phyloP scores from a whole-genome alignment of 2,329 filamentous ascomycete species.

The Epichloe baconii region DNA sequence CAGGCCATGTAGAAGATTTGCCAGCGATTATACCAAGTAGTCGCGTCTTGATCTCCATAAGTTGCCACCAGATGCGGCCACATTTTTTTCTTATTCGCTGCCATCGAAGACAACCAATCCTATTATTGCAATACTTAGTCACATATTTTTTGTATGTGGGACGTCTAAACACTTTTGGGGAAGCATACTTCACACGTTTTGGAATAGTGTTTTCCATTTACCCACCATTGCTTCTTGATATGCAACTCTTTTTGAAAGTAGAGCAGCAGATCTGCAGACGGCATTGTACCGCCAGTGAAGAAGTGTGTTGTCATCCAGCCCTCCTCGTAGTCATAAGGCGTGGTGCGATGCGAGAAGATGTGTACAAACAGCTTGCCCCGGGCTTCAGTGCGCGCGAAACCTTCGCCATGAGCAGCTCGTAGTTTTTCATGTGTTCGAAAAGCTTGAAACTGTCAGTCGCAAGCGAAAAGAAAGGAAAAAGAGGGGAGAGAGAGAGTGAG shows the following conservation, averaged over 20 bases:
- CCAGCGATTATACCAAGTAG: slow-evolving; percentile 57
- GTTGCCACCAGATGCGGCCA: slow-evolving; percentile 53
- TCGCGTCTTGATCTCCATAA: slow-evolving; percentile 46
- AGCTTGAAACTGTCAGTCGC: slow-evolving; percentile 27
- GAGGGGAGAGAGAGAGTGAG: too few species aligned
- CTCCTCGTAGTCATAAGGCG: slow-evolving; percentile 56
- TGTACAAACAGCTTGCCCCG: slow-evolving; percentile 57
- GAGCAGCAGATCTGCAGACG: slow-evolving; percentile 49
- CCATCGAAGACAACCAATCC: slow-evolving; percentile 52
- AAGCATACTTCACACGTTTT: slow-evolving; percentile 50
- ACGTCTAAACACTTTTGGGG: background rate
- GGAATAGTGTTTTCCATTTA: slow-evolving; percentile 54
- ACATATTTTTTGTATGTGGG: background rate
- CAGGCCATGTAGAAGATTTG: slow-evolving; percentile 62
- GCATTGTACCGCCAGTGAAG: slow-evolving; percentile 64
- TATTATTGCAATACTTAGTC: slow-evolving; percentile 10
- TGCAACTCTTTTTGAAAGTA: slow-evolving; percentile 53
- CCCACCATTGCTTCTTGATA: slow-evolving; percentile 55
- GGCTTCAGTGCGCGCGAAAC: slow-evolving; percentile 45
- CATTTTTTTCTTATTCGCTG: slow-evolving; percentile 41
- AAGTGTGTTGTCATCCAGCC: slow-evolving; percentile 66
- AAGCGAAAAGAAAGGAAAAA: too few species aligned
- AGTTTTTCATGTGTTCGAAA: slow-evolving; percentile 70
- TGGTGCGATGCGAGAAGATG: slow-evolving; percentile 50
- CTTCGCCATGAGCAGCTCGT: slow-evolving; percentile 53